Conservation (phyloP, 139 green algal species). For the Gonium pectorale region DNA sequence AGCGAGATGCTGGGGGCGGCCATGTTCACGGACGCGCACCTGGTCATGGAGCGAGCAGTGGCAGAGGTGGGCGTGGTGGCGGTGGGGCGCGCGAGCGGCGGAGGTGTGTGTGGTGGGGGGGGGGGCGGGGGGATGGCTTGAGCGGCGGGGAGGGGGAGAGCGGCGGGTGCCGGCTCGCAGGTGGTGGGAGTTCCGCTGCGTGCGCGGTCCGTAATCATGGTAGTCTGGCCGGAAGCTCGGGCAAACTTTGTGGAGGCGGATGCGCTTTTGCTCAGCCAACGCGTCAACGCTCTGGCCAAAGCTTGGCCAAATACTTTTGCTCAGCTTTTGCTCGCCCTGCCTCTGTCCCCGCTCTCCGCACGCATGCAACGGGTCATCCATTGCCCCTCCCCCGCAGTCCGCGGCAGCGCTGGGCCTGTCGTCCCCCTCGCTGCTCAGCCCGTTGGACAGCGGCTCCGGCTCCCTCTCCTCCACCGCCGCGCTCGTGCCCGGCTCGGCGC, state of each 20-base stretch:
- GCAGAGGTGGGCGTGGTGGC: conserved; percentile 5
- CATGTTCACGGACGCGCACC: conserved; percentile 45
- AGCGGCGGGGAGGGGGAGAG: not conserved
- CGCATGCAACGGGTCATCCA: too few relatives aligned
- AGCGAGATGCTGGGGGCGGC: conserved; percentile 62
- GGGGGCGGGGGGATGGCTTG: not conserved
- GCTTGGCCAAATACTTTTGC: too few relatives aligned
- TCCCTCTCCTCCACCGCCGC: not conserved
- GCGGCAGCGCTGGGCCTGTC: conserved; percentile 13
- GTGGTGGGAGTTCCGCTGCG: too few relatives aligned
- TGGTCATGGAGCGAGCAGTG: conserved; percentile 44
- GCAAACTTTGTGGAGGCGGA: too few relatives aligned
- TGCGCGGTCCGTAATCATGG: too few relatives aligned
- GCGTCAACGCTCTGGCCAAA: too few relatives aligned
- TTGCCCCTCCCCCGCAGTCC: conserved; percentile 15
- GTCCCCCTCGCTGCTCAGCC: too few relatives aligned
- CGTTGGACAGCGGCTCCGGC: not conserved
- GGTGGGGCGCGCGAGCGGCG: not conserved
- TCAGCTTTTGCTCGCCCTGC: too few relatives aligned
- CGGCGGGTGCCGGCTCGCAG: too few relatives aligned
- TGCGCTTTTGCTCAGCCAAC: too few relatives aligned
- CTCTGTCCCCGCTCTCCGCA: too few relatives aligned
- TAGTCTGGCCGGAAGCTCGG: too few relatives aligned
- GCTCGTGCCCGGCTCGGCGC: not conserved
- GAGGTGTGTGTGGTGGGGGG: not conserved